phyloP scores from a whole-genome alignment of 1,139 yeast species.

The Yamadazyma dendronema region DNA sequence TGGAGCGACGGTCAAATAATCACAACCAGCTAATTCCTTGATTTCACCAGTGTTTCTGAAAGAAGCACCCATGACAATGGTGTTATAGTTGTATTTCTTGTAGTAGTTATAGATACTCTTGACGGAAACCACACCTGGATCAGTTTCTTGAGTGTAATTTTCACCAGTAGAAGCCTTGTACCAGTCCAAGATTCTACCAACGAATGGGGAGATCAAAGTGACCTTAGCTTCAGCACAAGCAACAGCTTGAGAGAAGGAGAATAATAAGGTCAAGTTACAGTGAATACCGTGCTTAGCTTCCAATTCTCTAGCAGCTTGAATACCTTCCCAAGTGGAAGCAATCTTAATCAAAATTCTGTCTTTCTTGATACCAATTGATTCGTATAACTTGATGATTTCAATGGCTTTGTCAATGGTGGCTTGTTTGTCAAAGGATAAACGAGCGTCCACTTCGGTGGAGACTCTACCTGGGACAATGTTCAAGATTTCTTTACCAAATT shows the following conservation, averaged over 20 bases:
- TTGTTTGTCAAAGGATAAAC: constrained; percentile 91
- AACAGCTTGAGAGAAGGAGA: constrained; percentile 96
- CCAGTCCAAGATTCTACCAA: constrained; percentile 99
- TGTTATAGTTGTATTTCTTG: constrained; percentile 93
- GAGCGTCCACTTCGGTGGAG: constrained; percentile 98
- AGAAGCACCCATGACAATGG: constrained; percentile 99
- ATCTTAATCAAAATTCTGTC: constrained; percentile 93
- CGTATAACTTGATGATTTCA: constrained; percentile 80
- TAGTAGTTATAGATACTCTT: constrained; percentile 90
- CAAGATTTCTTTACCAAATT: constrained; percentile 92
- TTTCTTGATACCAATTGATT: constrained; percentile 77
- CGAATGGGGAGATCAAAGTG: constrained; percentile 96
- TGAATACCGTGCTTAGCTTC: constrained; percentile 89
- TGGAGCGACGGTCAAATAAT: constrained; percentile 95
- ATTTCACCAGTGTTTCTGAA: constrained; percentile 98
- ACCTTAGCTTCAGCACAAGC: constrained; percentile 98
- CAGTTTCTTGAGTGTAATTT: constrained; percentile 74
- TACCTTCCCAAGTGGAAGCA: constrained; percentile 99
- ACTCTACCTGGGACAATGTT: constrained; percentile 98
- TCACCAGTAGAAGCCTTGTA: constrained; percentile 93
- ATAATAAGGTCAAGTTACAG: constrained; percentile 92
- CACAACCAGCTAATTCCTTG: constrained; percentile 96
- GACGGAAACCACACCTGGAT: constrained; percentile 96
- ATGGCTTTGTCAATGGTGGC: constrained; percentile 92
- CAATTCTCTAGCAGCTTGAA: constrained; percentile 95